phyloP scores from a whole-genome alignment of 768 basidiomycete species.

The Pholiota molesta region DNA sequence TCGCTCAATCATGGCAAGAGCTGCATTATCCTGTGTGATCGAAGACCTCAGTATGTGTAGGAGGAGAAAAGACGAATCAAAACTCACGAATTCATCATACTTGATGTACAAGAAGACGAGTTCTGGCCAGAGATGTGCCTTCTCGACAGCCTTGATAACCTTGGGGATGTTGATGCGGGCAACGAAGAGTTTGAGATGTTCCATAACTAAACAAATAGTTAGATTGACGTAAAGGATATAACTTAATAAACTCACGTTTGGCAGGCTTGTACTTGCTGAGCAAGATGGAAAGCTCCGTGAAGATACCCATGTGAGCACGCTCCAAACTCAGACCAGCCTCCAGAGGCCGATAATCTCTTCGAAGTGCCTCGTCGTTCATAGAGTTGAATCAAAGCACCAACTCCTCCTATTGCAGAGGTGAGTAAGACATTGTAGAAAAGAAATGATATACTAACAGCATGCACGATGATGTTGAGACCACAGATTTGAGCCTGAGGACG shows the following conservation, averaged over 20 bases:
- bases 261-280: slow-evolving; percentile 96
- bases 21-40: slow-evolving; percentile 81
- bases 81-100: slow-evolving; percentile 89
- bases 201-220: slow-evolving; percentile 73
- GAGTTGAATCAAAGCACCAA: slow-evolving; percentile 70
- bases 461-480: slow-evolving; percentile 96
- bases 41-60: too few species aligned
- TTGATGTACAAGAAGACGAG: slow-evolving; percentile 98
- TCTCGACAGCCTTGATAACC: slow-evolving; percentile 96
- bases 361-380: slow-evolving; percentile 95
- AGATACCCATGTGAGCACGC: slow-evolving; percentile 98
- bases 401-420: slow-evolving; percentile 60
- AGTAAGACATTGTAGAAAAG: slow-evolving; percentile 22
- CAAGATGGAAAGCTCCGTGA: slow-evolving; percentile 90
- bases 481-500: slow-evolving; percentile 91
- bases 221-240: slow-evolving; percentile 7
- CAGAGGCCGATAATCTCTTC: slow-evolving; percentile 90
- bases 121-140: slow-evolving; percentile 97
- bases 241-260: slow-evolving; percentile 64
- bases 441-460: slow-evolving; percentile 53
- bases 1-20: slow-evolving; percentile 97
- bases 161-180: slow-evolving; percentile 98
- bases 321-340: slow-evolving; percentile 97
- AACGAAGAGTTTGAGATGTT: slow-evolving; percentile 95
- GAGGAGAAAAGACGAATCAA: not conserved